Percentiles rank a stretch among this genome's conserved stretches.
Conservation (phyloP, 2,329 filamentous ascomycete species). For the Fusarium mexicanum region DNA sequence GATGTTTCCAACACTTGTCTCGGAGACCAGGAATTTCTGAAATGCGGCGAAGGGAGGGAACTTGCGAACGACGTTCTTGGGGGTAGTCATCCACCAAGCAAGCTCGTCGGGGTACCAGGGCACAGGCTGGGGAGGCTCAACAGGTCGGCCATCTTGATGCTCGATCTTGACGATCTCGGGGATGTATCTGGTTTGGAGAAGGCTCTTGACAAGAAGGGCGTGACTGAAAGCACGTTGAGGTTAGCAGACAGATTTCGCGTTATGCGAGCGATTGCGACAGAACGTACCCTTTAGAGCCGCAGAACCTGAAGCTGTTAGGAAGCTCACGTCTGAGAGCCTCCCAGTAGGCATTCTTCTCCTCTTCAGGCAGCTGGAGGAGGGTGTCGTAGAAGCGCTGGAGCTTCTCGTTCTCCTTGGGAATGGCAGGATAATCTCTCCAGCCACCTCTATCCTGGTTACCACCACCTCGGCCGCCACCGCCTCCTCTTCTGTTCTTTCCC, state of each 20-base stretch:
- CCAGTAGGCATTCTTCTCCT: conserved; percentile 87
- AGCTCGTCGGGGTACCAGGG: conserved; percentile 94
- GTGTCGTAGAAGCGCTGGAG: conserved; percentile 89
- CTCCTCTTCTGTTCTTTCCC: conserved; percentile 52
- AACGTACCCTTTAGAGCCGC: conserved; percentile 85
- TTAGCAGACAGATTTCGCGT: conserved; percentile 25
- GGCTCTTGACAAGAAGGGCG: conserved; percentile 89
- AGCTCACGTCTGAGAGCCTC: conserved; percentile 81
- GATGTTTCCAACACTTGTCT: conserved; percentile 97
- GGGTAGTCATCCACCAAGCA: conserved; percentile 97
- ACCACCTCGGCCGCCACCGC: conserved; percentile 48
- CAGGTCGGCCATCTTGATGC: conserved; percentile 80
- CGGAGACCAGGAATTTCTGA: conserved; percentile 96
- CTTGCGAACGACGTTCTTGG: conserved; percentile 93
- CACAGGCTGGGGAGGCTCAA: conserved; percentile 84
- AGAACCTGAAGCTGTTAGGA: conserved; percentile 97
- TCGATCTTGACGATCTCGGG: conserved; percentile 88
- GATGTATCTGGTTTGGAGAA: conserved; percentile 88
- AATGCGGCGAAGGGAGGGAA: conserved; percentile 95
- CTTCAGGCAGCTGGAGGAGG: conserved; percentile 77
- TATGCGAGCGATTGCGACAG: neutral
- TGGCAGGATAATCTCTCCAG: conserved; percentile 51
- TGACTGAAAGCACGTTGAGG: conserved; percentile 64
- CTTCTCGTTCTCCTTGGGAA: conserved; percentile 82
- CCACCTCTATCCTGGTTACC: conserved; percentile 37